These are phyloP conservation scores for Xylariaceae sp. DNA, from an alignment of 2,329 filamentous ascomycete species.

Conservation along the genomic window DNA sequence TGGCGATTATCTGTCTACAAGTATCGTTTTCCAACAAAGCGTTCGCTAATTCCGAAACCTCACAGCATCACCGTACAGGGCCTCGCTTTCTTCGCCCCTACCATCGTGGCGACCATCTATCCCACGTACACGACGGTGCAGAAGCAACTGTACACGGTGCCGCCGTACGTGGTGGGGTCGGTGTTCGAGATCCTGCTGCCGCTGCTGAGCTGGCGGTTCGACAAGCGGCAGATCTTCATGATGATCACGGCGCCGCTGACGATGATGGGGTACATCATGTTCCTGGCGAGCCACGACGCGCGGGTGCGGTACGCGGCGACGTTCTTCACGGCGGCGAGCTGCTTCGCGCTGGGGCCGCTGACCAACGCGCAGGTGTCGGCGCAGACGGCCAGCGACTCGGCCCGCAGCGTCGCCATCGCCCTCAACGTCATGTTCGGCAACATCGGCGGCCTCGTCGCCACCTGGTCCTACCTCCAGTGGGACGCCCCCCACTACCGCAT, in stretches of 20 bases:
- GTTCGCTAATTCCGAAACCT: slow-evolving; percentile 1
- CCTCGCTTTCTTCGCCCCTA: slow-evolving; percentile 70
- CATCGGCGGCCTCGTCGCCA: slow-evolving; percentile 68
- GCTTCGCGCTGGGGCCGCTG: slow-evolving; percentile 66
- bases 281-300: slow-evolving; percentile 57
- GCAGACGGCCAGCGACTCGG: slow-evolving; percentile 73
- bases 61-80: slow-evolving; percentile 69
- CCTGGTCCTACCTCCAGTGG: slow-evolving; percentile 65
- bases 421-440: slow-evolving; percentile 74
- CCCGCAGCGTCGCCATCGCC: slow-evolving; percentile 67
- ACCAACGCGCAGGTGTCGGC: slow-evolving; percentile 69
- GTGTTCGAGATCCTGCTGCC: slow-evolving; percentile 68
- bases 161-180: slow-evolving; percentile 69
- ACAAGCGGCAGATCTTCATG: slow-evolving; percentile 63
- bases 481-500: slow-evolving; percentile 70
- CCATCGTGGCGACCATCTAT: slow-evolving; percentile 71
- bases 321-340: slow-evolving; percentile 67
- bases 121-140: slow-evolving; percentile 57
- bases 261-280: slow-evolving; percentile 73
- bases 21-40: too few relatives aligned
- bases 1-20: too few relatives aligned
- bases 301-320: slow-evolving; percentile 69
- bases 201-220: slow-evolving; percentile 61
- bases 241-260: slow-evolving; percentile 62
- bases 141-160: slow-evolving; percentile 71